A percentile compares a stretch with the other conserved stretches of the same genome.
Evolutionary conservation across 192 early-diverging fungal genomes (phyloP).

Genomic region (Coemansia pectinata): DNA sequence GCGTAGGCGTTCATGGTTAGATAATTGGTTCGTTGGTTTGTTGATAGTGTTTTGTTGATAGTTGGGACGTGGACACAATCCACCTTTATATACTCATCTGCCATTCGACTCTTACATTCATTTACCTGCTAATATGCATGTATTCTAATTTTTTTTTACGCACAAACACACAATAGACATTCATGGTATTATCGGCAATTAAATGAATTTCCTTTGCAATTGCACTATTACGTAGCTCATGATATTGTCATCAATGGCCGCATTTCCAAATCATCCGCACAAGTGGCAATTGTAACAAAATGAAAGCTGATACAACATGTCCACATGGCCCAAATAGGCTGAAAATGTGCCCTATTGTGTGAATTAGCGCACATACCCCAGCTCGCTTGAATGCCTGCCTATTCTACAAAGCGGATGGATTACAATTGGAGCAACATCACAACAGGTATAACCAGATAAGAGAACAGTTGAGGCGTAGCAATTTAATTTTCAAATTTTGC

Average conservation of each 20-base stretch:
- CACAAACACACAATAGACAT: neutral
- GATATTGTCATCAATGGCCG: neutral
- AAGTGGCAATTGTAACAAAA: neutral
- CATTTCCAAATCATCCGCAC: neutral
- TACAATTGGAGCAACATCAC: neutral
- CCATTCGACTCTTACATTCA: neutral
- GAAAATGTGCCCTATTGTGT: neutral
- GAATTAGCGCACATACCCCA: neutral
- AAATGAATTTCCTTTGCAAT: neutral
- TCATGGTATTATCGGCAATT: neutral
- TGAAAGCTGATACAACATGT: neutral
- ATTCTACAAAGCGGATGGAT: neutral
- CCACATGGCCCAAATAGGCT: neutral
- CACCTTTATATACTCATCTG: neutral
- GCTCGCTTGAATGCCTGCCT: neutral
- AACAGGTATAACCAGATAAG: neutral
- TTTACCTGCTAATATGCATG: neutral
- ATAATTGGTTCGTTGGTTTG: neutral
- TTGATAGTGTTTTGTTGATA: neutral
- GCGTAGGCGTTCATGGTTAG: constrained; percentile 1
- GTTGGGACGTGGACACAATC: neutral
- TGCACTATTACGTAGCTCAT: neutral
- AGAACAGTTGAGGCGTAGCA: neutral
- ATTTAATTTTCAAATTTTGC: neutral
- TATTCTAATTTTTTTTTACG: neutral